These are phyloP conservation scores for Crithidia sp. DNA, from an alignment of 208 protist genomes.

Conservation along the genomic window DNA sequence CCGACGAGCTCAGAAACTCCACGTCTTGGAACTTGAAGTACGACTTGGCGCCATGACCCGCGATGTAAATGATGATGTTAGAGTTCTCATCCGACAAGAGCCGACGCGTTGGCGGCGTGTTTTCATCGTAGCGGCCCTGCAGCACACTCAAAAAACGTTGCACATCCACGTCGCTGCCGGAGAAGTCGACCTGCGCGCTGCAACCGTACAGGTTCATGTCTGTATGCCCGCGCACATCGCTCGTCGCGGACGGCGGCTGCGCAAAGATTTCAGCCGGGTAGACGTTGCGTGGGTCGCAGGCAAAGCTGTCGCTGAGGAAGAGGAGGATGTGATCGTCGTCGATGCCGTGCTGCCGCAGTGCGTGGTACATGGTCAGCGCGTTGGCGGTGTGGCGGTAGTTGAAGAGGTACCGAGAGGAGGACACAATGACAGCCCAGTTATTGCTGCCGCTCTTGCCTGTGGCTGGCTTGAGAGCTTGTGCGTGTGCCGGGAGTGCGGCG, in stretches of 20 bases:
- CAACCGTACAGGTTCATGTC: conserved; percentile 86
- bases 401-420: conserved; percentile 97
- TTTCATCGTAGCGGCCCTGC: conserved; percentile 93
- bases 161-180: conserved; percentile 96
- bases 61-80: conserved; percentile 97
- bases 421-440: conserved; percentile 96
- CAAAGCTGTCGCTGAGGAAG: conserved; percentile 98
- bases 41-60: conserved; percentile 96
- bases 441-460: conserved; percentile 33
- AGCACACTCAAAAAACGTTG: conserved; percentile 95
- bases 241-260: conserved; percentile 9
- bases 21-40: conserved; percentile 98
- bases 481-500: no score
- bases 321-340: conserved; percentile 96
- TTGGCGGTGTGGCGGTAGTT: conserved; percentile 99
- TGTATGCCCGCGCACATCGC: conserved; percentile 5
- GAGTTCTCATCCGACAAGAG: conserved; percentile 93
- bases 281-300: conserved; percentile 97
- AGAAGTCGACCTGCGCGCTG: conserved; percentile 97
- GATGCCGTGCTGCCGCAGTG: conserved; percentile 95
- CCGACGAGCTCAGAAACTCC: conserved; percentile 88
- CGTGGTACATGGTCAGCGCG: conserved; percentile 95
- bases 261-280: conserved; percentile 81
- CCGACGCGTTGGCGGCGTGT: conserved; percentile 92
- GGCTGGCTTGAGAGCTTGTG: neutral